phyloP scores from a whole-genome alignment of 192 early-diverging fungal genomes.

The Mortierella alpina region DNA sequence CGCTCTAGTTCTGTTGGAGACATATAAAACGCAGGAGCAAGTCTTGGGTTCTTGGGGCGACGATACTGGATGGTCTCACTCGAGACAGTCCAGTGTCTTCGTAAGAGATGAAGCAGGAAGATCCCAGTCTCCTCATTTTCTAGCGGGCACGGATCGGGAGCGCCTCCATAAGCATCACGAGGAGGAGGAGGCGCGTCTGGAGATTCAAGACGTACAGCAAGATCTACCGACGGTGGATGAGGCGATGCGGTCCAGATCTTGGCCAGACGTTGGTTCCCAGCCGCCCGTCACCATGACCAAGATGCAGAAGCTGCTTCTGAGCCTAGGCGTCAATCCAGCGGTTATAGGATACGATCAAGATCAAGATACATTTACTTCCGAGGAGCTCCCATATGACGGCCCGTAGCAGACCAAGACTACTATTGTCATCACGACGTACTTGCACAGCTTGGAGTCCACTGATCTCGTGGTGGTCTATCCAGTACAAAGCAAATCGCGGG shows the following conservation, averaged over 20 bases:
- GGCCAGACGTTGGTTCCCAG: neutral
- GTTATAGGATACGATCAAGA: slow-evolving; percentile 42
- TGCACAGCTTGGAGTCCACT: neutral
- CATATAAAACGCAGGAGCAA: slow-evolving; percentile 27
- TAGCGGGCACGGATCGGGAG: neutral
- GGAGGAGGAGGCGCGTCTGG: slow-evolving; percentile 28
- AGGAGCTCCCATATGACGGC: slow-evolving; percentile 8
- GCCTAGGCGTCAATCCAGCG: slow-evolving; percentile 23
- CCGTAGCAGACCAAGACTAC: neutral
- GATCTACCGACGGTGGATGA: slow-evolving; percentile 46
- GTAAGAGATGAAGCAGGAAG: neutral
- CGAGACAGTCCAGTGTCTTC: neutral
- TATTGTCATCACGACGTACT: neutral
- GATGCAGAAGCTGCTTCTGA: slow-evolving; percentile 26
- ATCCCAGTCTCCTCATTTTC: neutral
- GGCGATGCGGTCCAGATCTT: slow-evolving; percentile 9
- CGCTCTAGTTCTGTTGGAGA: slow-evolving; percentile 31
- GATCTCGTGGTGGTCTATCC: neutral
- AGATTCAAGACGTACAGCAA: slow-evolving; percentile 25
- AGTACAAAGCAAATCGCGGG: no score
- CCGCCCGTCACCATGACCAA: slow-evolving; percentile 6
- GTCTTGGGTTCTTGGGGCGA: slow-evolving; percentile 8
- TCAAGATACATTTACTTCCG: slow-evolving; percentile 18
- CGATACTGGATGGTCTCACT: neutral
- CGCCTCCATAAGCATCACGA: neutral